Conservation (phyloP, 73 alveolate genomes). For the Durusdinium trenchii region DNA sequence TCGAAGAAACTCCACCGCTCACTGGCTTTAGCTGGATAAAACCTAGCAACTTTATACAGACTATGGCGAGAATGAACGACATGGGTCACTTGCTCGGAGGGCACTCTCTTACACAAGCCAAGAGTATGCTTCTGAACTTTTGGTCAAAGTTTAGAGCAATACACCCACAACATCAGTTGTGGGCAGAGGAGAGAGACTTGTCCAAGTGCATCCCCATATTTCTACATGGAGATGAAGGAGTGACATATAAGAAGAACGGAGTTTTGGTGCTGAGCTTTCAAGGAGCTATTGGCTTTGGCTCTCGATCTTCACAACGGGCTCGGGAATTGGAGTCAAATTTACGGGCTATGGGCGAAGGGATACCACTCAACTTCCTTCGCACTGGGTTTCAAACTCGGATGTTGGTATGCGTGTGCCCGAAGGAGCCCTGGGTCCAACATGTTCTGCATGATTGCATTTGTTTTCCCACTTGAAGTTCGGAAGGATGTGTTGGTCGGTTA, state of each 20-base stretch:
- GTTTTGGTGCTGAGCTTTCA: neutral
- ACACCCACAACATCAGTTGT: neutral
- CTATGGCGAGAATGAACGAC: neutral
- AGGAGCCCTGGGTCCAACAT: neutral
- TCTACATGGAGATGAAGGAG: neutral
- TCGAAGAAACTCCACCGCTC: neutral
- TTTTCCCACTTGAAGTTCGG: neutral
- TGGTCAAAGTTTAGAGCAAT: neutral
- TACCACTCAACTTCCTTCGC: neutral
- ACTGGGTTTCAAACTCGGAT: constrained; percentile 8
- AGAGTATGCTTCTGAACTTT: neutral
- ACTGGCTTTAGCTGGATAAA: neutral
- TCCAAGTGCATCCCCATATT: neutral
- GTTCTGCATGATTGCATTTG: too few relatives aligned
- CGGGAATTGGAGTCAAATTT: neutral
- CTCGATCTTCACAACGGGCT: neutral
- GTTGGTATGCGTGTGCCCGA: neutral
- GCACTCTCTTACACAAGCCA: neutral
- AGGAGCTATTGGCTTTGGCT: neutral
- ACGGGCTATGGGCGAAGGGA: neutral
- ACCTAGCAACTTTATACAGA: neutral
- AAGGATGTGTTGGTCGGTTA: neutral
- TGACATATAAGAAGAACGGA: neutral
- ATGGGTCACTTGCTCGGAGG: neutral
- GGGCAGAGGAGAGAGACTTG: neutral